Evolutionary conservation across 768 basidiomycete species (phyloP).

Genomic region (Trametes meyenii): DNA sequence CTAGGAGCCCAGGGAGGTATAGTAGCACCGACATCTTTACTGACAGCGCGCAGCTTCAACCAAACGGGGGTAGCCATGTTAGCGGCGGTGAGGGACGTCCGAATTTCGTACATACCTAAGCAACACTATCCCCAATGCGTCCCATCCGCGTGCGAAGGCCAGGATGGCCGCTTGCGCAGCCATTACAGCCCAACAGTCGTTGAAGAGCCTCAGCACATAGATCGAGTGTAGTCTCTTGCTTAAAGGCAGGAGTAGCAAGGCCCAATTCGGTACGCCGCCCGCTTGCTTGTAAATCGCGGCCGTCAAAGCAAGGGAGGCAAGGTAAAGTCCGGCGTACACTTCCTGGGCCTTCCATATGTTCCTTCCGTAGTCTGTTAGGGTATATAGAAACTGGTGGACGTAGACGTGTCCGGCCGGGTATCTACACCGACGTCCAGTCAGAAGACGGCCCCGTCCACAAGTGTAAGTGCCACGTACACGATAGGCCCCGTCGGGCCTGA

Average conservation of each 20-base stretch:
- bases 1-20: slow-evolving; percentile 86
- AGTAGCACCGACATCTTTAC: slow-evolving; percentile 95
- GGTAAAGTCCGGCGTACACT: slow-evolving; percentile 76
- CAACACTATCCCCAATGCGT: slow-evolving; percentile 64
- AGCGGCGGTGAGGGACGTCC: neutral
- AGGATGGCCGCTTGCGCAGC: slow-evolving; percentile 68
- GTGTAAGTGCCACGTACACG: slow-evolving; percentile 58
- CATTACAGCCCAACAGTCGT: slow-evolving; percentile 87
- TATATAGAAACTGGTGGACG: slow-evolving; percentile 73
- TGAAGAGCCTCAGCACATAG: slow-evolving; percentile 89
- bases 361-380: slow-evolving; percentile 60
- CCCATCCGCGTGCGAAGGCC: slow-evolving; percentile 59
- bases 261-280: slow-evolving; percentile 70
- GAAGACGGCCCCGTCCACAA: neutral
- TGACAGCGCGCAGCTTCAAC: slow-evolving; percentile 72
- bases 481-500: slow-evolving; percentile 90
- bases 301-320: slow-evolving; percentile 62
- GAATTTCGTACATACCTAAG: slow-evolving; percentile 60
- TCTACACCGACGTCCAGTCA: slow-evolving; percentile 42
- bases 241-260: slow-evolving; percentile 69
- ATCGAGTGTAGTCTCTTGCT: slow-evolving; percentile 96
- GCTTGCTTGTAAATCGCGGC: slow-evolving; percentile 70
- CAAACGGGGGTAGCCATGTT: slow-evolving; percentile 3
- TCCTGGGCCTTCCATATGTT: slow-evolving; percentile 71
- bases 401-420: slow-evolving; percentile 95